Percentiles rank a stretch among this genome's conserved stretches.
phyloP scores from a whole-genome alignment of 768 basidiomycete genomes.

The Nidularia pulvinata region DNA sequence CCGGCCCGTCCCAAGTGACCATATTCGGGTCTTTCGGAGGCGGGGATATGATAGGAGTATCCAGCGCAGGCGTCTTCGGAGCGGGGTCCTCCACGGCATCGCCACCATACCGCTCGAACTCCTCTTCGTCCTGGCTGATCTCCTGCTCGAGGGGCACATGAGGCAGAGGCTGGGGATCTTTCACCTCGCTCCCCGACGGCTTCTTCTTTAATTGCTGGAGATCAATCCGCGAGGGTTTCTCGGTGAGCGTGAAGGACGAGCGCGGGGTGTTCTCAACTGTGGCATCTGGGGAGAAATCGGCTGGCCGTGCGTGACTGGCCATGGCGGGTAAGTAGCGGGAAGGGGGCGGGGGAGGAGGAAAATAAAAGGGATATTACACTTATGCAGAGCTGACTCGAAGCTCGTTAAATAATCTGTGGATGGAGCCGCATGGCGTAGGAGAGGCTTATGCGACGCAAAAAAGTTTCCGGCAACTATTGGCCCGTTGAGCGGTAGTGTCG shows the following conservation, averaged over 20 bases:
- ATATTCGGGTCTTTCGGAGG: conserved; percentile 26
- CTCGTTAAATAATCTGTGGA: too few species aligned
- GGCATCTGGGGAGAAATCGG: too few species aligned
- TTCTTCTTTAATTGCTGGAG: background rate
- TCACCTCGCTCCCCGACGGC: background rate
- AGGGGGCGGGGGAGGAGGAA: background rate
- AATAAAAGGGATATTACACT: too few species aligned
- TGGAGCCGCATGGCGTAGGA: too few species aligned
- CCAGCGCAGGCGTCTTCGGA: conserved; percentile 5
- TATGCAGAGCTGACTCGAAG: too few species aligned
- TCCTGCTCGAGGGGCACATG: conserved; percentile 14
- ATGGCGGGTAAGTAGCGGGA: background rate
- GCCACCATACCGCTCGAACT: conserved; percentile 24
- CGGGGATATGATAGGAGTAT: background rate
- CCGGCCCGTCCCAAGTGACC: conserved; percentile 54
- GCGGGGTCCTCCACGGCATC: conserved; percentile 25
- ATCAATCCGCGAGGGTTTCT: background rate
- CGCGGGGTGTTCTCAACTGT: background rate
- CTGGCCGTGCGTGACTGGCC: too few species aligned
- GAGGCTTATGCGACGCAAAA: too few species aligned
- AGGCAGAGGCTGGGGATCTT: background rate
- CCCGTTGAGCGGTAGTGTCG: too few species aligned
- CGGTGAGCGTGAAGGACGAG: background rate
- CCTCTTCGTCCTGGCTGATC: conserved; percentile 18
- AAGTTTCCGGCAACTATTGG: too few species aligned